Percentiles rank a stretch among this genome's conserved stretches.
phyloP scores from a whole-genome alignment of 2,329 filamentous ascomycete species.

The Thermothelomyces thermophilus region DNA sequence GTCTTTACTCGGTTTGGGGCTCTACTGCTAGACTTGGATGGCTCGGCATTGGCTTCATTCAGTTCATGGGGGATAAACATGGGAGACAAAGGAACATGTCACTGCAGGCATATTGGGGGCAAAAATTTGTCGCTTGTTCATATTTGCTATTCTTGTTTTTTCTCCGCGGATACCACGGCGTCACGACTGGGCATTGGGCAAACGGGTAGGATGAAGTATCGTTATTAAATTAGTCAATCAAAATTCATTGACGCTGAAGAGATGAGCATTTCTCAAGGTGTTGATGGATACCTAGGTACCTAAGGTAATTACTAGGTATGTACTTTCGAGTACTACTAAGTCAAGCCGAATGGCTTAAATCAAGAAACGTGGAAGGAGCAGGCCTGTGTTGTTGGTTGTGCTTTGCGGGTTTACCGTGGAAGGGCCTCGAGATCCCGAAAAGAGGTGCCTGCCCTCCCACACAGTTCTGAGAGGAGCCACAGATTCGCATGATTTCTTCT shows the following conservation, averaged over 20 bases:
- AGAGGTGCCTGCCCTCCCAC: no score
- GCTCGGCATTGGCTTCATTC: background rate
- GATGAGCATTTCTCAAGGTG: background rate
- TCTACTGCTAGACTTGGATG: background rate
- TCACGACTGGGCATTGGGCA: slow-evolving; percentile 5
- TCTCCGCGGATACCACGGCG: slow-evolving; percentile 3
- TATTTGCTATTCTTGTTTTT: slow-evolving; percentile 2
- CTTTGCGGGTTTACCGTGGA: no score
- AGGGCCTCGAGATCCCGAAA: no score
- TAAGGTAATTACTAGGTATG: no score
- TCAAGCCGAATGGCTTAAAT: no score
- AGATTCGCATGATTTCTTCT: no score
- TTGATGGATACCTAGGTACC: no score
- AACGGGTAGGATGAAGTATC: background rate
- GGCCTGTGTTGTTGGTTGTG: background rate
- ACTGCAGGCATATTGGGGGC: background rate
- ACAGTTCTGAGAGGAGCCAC: no score
- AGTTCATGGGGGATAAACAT: background rate
- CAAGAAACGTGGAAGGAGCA: background rate
- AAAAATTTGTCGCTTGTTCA: slow-evolving; percentile 5
- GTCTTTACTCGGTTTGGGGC: slow-evolving; percentile 7
- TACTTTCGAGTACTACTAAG: no score
- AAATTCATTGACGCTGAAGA: background rate
- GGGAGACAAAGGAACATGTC: slow-evolving; percentile 7
- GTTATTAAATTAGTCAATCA: slow-evolving; percentile 1